phyloP scores from a whole-genome alignment of 805 yeast genomes.

The Kodamaea neixiangensis region DNA sequence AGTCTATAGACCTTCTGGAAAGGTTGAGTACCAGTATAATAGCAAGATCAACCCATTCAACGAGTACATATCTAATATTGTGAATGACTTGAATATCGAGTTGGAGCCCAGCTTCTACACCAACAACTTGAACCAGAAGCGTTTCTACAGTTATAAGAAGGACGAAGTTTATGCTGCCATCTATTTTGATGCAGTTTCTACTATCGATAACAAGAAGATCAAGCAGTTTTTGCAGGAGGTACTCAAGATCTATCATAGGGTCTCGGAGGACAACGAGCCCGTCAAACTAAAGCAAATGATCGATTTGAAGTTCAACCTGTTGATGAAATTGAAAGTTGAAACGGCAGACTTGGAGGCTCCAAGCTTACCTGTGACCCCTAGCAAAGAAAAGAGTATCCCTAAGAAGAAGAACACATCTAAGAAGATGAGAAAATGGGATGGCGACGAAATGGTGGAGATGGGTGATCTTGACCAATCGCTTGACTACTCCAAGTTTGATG shows the following conservation, averaged over 20 bases:
- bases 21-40: conserved; percentile 38
- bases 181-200: conserved; percentile 40
- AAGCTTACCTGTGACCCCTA: conserved; percentile 3
- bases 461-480: conserved; percentile 20
- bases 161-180: conserved; percentile 35
- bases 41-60: conserved; percentile 40
- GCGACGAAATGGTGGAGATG: conserved; percentile 38
- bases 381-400: not conserved
- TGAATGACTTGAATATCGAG: conserved; percentile 35
- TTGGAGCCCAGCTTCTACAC: conserved; percentile 38
- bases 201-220: conserved; percentile 41
- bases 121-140: conserved; percentile 29
- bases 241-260: conserved; percentile 33
- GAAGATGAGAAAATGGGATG: conserved; percentile 47
- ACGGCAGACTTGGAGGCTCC: conserved; percentile 1
- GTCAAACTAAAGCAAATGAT: conserved; percentile 35
- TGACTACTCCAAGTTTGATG: conserved; percentile 35
- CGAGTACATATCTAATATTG: conserved; percentile 36
- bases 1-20: conserved; percentile 38
- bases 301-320: conserved; percentile 40
- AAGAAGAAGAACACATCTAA: conserved; percentile 22
- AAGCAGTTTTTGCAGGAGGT: conserved; percentile 32
- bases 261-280: conserved; percentile 16
- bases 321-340: conserved; percentile 30
- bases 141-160: conserved; percentile 34